Evolutionary conservation across 78 protist species (phyloP).

Genomic region (Chrysochromulina tobinii): DNA sequence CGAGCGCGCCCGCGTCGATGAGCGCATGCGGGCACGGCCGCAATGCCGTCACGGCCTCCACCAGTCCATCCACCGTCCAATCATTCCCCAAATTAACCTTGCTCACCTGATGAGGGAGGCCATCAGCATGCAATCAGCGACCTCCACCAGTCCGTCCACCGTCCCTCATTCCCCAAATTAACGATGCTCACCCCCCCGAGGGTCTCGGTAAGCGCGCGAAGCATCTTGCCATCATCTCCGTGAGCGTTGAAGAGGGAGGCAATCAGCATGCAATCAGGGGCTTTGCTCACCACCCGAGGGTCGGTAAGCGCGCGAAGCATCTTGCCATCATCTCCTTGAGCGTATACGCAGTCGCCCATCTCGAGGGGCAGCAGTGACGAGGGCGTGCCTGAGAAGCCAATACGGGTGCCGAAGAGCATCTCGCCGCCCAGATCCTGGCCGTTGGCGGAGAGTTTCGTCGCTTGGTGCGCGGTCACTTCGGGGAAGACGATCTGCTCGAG

Average conservation of each 20-base stretch:
- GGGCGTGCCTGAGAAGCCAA: constrained; percentile 80
- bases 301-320: constrained; percentile 31
- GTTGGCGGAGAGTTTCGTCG: constrained; percentile 59
- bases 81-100: not conserved
- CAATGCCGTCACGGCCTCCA: not conserved
- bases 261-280: no score
- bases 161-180: no score
- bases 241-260: no score
- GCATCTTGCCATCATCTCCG: constrained; percentile 25
- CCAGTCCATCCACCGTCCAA: constrained; percentile 39
- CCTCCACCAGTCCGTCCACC: no score
- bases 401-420: constrained; percentile 50
- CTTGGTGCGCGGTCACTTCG: constrained; percentile 33
- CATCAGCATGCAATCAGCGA: no score
- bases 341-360: constrained; percentile 50
- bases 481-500: constrained; percentile 68
- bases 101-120: no score
- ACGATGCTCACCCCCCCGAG: constrained; percentile 1
- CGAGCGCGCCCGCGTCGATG: constrained; percentile 67
- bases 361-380: constrained; percentile 73
- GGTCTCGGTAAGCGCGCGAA: constrained; percentile 27
- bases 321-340: not conserved
- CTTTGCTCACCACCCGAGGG: constrained; percentile 11
- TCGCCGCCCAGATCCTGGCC: constrained; percentile 71
- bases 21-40: constrained; percentile 38